Evolutionary conservation across 2,329 filamentous ascomycete genomes (phyloP).

Genomic region (Diaporthe longicolla): DNA sequence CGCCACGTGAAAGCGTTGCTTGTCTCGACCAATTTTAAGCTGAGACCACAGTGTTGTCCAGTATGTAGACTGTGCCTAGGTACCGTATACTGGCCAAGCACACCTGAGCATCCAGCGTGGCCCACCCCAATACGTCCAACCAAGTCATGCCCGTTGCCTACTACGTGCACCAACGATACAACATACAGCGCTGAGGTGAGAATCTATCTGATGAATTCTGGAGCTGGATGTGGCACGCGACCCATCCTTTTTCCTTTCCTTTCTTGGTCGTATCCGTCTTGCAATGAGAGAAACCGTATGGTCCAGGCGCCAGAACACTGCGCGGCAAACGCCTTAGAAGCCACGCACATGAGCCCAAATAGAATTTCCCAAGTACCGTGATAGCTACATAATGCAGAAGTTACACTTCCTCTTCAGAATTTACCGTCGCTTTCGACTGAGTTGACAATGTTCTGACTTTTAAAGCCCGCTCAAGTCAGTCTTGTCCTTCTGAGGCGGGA

Average conservation of each 20-base stretch:
- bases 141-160: background rate
- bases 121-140: too few relatives aligned
- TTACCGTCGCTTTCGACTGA: too few relatives aligned
- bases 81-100: too few relatives aligned
- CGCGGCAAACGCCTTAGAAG: background rate
- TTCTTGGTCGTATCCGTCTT: too few relatives aligned
- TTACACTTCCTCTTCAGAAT: too few relatives aligned
- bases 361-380: too few relatives aligned
- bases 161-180: background rate
- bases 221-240: background rate
- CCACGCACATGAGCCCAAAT: background rate
- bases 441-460: too few relatives aligned
- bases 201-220: background rate
- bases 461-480: too few relatives aligned
- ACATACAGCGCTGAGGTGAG: background rate
- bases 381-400: background rate
- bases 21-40: background rate
- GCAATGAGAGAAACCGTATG: background rate
- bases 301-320: background rate
- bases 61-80: background rate
- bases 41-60: background rate
- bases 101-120: too few relatives aligned
- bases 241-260: background rate
- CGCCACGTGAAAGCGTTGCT: constrained; percentile 30
- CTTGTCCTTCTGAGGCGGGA: too few relatives aligned